A percentile compares a stretch with the other conserved stretches of the same genome.
phyloP scores from a whole-genome alignment of 2,329 filamentous ascomycete species.

The Cladosporium sp. region DNA sequence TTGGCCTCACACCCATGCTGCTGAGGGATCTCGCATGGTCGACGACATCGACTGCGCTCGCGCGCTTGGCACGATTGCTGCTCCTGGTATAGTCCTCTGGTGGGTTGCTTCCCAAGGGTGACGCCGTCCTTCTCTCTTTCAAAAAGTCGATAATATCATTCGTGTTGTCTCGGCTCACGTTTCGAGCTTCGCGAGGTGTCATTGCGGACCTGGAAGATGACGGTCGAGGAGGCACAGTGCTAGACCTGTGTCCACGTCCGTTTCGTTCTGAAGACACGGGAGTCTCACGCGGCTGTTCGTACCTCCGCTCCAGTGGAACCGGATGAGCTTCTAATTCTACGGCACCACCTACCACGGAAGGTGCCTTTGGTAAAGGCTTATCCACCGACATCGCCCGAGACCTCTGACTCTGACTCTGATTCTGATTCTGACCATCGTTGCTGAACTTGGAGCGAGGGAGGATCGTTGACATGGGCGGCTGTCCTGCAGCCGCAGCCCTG shows the following conservation, averaged over 20 bases:
- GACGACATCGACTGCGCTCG: constrained; percentile 2
- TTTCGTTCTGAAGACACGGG: neutral
- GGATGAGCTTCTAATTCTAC: constrained; percentile 19
- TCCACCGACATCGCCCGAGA: neutral
- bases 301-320: constrained; percentile 17
- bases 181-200: constrained; percentile 3
- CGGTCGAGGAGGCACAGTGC: constrained; percentile 14
- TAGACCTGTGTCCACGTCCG: neutral
- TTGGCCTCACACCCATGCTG: neutral
- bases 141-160: constrained; percentile 5
- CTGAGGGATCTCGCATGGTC: constrained; percentile 3
- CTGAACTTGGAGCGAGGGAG: constrained; percentile 17
- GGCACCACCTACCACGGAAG: neutral
- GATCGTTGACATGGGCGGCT: neutral
- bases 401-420: neutral
- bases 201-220: neutral
- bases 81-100: neutral
- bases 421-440: neutral
- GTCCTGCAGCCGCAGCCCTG: constrained; percentile 14
- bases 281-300: constrained; percentile 18
- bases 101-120: neutral
- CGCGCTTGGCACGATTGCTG: neutral
- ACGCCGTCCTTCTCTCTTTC: neutral
- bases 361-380: constrained; percentile 10
- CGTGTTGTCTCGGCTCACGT: neutral